Percentiles rank a stretch among this genome's conserved stretches.
These are phyloP conservation scores for Davidsoniella virescens DNA, from an alignment of 2,329 filamentous ascomycete genomes.

Conservation along the genomic window DNA sequence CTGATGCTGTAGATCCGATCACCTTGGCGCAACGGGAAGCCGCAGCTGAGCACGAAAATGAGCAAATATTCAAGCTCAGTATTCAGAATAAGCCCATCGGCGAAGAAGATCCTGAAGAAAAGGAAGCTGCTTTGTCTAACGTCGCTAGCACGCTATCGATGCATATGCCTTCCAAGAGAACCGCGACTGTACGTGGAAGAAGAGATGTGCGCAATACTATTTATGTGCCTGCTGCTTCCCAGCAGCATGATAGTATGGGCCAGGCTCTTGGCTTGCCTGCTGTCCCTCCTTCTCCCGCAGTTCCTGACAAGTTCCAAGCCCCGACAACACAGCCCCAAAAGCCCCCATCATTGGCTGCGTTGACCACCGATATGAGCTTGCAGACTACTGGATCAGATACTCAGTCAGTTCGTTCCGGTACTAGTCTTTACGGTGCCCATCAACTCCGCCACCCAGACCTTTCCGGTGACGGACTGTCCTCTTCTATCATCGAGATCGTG, in stretches of 20 bases:
- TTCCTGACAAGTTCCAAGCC: constrained; percentile 8
- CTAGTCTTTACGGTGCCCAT: constrained; percentile 54
- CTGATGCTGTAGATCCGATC: constrained; percentile 46
- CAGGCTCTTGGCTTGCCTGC: constrained; percentile 6
- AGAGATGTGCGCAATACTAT: constrained; percentile 86
- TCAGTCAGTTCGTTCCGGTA: constrained; percentile 78
- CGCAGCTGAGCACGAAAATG: constrained; percentile 31
- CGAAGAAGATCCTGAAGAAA: constrained; percentile 60
- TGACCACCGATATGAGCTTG: constrained; percentile 47
- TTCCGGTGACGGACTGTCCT: constrained; percentile 62
- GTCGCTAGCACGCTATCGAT: constrained; percentile 57
- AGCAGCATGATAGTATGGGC: constrained; percentile 9
- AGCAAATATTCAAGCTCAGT: constrained; percentile 62
- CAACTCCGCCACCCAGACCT: constrained; percentile 72
- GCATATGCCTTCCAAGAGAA: constrained; percentile 49
- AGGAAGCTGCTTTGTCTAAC: constrained; percentile 56
- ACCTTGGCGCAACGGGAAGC: constrained; percentile 57
- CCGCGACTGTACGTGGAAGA: constrained; percentile 69
- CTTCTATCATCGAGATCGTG: constrained; percentile 84
- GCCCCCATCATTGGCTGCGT: constrained; percentile 27
- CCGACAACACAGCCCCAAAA: constrained; percentile 19
- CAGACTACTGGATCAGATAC: constrained; percentile 52
- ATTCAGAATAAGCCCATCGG: constrained; percentile 64
- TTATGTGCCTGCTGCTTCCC: constrained; percentile 43
- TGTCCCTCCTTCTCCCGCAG: constrained; percentile 5